Conservation (phyloP, 805 yeast species). For the Candida montana region DNA sequence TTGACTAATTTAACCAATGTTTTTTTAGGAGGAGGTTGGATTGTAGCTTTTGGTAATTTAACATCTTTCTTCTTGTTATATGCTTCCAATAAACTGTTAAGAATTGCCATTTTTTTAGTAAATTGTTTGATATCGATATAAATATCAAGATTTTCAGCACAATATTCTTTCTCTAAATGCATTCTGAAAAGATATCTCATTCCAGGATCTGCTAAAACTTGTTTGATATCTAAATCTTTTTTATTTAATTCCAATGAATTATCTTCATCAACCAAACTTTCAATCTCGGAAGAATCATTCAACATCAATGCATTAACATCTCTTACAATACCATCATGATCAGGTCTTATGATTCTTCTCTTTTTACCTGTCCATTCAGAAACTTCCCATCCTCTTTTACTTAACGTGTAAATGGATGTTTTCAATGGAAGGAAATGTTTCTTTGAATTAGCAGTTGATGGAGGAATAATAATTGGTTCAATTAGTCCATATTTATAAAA, state of each 20-base stretch:
- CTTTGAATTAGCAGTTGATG: constrained; percentile 29
- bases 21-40: constrained; percentile 12
- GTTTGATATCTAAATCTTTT: constrained; percentile 23
- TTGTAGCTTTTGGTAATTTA: constrained; percentile 7
- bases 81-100: constrained; percentile 36
- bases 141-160: constrained; percentile 75
- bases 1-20: constrained; percentile 40
- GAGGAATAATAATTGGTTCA: constrained; percentile 34
- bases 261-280: constrained; percentile 15
- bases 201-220: constrained; percentile 69
- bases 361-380: constrained; percentile 28
- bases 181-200: constrained; percentile 57
- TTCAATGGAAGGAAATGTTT: constrained; percentile 29
- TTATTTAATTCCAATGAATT: neutral
- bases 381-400: constrained; percentile 36
- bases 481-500: constrained; percentile 45
- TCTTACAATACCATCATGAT: constrained; percentile 15
- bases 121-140: constrained; percentile 54
- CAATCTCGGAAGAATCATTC: constrained; percentile 16
- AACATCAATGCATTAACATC: constrained; percentile 13
- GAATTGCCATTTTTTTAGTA: constrained; percentile 37
- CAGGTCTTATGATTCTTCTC: constrained; percentile 10
- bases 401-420: constrained; percentile 39
- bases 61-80: constrained; percentile 14
- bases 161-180: constrained; percentile 59